These are phyloP conservation scores for Capsicum pubescens DNA, from an alignment of 257 asterid genomes.

Conservation along the genomic window DNA sequence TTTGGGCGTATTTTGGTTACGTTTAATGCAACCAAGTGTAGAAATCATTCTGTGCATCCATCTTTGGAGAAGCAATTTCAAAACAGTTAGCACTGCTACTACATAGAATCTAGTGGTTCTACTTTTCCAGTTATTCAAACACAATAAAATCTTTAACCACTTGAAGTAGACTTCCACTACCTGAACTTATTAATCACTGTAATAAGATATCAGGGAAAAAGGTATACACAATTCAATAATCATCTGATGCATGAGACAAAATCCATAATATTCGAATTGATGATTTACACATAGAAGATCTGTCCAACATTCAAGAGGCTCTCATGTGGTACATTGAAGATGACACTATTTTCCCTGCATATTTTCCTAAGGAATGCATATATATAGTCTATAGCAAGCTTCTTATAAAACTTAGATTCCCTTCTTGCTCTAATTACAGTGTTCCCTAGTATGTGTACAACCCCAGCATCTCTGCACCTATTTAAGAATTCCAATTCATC, in stretches of 20 bases:
- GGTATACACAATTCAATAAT: background rate
- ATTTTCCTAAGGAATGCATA: slow-evolving; percentile 44
- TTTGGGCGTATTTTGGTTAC: background rate
- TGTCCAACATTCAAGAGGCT: slow-evolving; percentile 44
- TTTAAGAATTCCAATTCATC: slow-evolving; percentile 40
- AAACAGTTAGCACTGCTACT: too few species aligned
- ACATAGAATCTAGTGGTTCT: background rate
- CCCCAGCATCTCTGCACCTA: slow-evolving; percentile 38
- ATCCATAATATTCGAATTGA: background rate
- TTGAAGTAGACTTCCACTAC: background rate
- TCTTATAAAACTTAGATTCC: slow-evolving; percentile 35
- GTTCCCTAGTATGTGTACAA: slow-evolving; percentile 42
- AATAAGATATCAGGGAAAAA: background rate
- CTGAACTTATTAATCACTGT: background rate
- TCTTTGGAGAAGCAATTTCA: too few species aligned
- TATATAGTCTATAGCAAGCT: slow-evolving; percentile 36
- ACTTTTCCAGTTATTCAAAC: background rate
- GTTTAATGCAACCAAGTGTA: slow-evolving; percentile 13
- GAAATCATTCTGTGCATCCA: background rate
- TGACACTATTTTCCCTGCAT: slow-evolving; percentile 44
- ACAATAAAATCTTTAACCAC: background rate
- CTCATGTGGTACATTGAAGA: slow-evolving; percentile 43
- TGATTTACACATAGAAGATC: slow-evolving; percentile 36
- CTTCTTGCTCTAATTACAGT: slow-evolving; percentile 39
- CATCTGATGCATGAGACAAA: background rate